Percentiles rank a stretch among this genome's conserved stretches.
Evolutionary conservation across 192 early-diverging fungal species (phyloP).

Genomic region (Jimgerdemannia lactiflua): DNA sequence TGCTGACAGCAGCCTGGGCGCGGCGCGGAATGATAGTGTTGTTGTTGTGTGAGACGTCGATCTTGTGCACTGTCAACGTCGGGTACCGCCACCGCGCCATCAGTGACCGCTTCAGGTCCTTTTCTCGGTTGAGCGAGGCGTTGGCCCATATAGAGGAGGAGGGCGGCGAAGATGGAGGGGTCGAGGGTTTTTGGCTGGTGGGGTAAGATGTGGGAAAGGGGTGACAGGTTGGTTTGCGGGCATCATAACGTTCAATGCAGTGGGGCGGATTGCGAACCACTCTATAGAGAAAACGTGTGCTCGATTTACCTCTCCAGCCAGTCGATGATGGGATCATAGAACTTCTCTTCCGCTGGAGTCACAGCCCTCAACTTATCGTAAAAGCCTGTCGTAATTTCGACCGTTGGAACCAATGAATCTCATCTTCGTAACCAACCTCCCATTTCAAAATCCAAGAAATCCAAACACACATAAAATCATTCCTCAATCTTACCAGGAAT

Average conservation of each 20-base stretch:
- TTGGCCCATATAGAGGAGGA: no score
- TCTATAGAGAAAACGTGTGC: background rate
- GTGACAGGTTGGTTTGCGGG: background rate
- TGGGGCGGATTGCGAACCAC: background rate
- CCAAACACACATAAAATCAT: background rate
- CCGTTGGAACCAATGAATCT: background rate
- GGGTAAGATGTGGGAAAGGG: background rate
- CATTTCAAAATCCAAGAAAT: background rate
- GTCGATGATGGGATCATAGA: constrained; percentile 57
- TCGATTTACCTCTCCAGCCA: constrained; percentile 23
- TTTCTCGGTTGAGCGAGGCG: background rate
- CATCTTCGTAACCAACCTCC: background rate
- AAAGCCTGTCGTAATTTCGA: constrained; percentile 41
- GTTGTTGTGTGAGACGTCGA: constrained; percentile 72
- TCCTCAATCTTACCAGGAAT: constrained; percentile 48
- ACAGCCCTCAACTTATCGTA: constrained; percentile 61
- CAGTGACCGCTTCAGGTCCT: constrained; percentile 49
- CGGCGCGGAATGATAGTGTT: constrained; percentile 67
- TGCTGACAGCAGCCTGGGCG: constrained; percentile 65
- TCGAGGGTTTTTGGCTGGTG: background rate
- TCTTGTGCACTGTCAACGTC: constrained; percentile 70
- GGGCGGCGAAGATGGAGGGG: background rate
- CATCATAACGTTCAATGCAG: background rate
- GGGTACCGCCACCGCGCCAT: constrained; percentile 77
- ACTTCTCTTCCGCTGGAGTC: constrained; percentile 46